Conservation (phyloP, 2,329 filamentous ascomycete species). For the Botrytis sinoallii region DNA sequence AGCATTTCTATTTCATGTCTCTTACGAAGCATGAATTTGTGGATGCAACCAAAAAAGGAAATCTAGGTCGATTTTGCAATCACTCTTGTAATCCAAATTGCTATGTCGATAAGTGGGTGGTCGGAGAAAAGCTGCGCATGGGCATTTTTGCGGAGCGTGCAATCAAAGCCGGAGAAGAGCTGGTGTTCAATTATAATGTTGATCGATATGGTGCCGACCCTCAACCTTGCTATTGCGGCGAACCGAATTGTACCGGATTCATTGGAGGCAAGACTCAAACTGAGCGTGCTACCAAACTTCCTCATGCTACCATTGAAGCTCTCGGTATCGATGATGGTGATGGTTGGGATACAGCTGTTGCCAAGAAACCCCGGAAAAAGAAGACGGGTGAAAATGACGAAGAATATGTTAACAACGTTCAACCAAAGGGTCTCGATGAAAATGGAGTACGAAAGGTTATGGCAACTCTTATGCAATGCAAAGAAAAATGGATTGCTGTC, state of each 20-base stretch:
- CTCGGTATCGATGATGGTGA: constrained; percentile 92
- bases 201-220: constrained; percentile 96
- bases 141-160: constrained; percentile 90
- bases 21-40: constrained; percentile 95
- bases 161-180: constrained; percentile 84
- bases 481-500: constrained; percentile 98
- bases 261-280: constrained; percentile 98
- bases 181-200: constrained; percentile 99
- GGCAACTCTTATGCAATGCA: constrained; percentile 94
- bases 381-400: constrained; percentile 88
- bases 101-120: constrained; percentile 99
- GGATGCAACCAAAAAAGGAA: constrained; percentile 94
- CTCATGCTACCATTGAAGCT: constrained; percentile 85
- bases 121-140: constrained; percentile 96
- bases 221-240: constrained; percentile 93
- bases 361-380: constrained; percentile 91
- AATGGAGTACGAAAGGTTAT: constrained; percentile 89
- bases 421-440: constrained; percentile 75
- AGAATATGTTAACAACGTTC: constrained; percentile 88
- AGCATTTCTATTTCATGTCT: constrained; percentile 99
- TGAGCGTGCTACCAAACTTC: constrained; percentile 87
- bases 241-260: constrained; percentile 91
- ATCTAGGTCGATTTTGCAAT: constrained; percentile 95
- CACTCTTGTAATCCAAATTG: constrained; percentile 99
- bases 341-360: constrained; percentile 84